Evolutionary conservation across 2,329 filamentous ascomycete species (phyloP).

Genomic region (Ophiobolus disseminans): DNA sequence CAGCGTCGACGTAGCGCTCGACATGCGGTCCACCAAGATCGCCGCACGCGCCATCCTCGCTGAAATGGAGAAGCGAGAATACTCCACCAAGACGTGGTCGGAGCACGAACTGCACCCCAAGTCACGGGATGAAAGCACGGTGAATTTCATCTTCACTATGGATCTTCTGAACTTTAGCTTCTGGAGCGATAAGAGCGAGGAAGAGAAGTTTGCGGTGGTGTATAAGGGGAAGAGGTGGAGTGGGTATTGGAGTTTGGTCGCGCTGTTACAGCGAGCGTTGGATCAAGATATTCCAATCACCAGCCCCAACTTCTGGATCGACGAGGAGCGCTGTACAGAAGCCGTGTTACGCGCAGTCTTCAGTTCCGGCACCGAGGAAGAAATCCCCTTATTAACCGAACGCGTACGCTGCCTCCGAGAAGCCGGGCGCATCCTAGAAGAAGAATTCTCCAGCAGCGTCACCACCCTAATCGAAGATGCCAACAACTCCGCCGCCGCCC

Average conservation of each 20-base stretch:
- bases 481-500: conserved; percentile 76
- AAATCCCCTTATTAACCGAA: conserved; percentile 83
- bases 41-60: conserved; percentile 81
- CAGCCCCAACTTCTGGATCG: conserved; percentile 83
- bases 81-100: conserved; percentile 86
- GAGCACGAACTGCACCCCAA: conserved; percentile 90
- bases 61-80: conserved; percentile 82
- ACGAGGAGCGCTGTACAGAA: conserved; percentile 77
- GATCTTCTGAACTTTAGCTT: conserved; percentile 97
- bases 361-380: conserved; percentile 82
- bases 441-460: conserved; percentile 80
- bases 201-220: conserved; percentile 80
- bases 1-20: conserved; percentile 88
- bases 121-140: conserved; percentile 76
- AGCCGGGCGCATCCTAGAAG: conserved; percentile 78
- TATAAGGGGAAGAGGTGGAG: conserved; percentile 86
- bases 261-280: conserved; percentile 81
- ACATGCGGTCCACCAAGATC: conserved; percentile 80
- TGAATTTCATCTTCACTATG: conserved; percentile 97
- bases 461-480: conserved; percentile 75
- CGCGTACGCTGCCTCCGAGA: conserved; percentile 81
- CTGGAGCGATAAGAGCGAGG: conserved; percentile 77
- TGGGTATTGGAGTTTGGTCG: conserved; percentile 94
- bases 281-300: conserved; percentile 93
- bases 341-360: conserved; percentile 79